Conservation (phyloP, 805 yeast species). For the Komagataella phaffii region DNA sequence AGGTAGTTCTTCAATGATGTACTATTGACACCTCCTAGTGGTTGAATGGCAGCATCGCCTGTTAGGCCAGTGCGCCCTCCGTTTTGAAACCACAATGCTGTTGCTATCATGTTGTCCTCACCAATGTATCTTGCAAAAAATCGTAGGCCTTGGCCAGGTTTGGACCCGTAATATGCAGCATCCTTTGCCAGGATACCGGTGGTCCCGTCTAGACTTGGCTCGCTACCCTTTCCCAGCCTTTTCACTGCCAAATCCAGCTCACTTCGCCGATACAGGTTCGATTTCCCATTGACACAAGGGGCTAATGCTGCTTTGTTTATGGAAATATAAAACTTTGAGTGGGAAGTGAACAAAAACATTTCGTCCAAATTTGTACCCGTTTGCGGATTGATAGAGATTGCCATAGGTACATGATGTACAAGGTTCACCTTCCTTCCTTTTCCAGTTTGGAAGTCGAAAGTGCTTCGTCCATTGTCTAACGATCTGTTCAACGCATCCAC, state of each 20-base stretch:
- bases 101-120: constrained; percentile 88
- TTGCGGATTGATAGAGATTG: constrained; percentile 20
- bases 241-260: constrained; percentile 48
- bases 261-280: constrained; percentile 61
- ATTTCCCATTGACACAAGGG: constrained; percentile 87
- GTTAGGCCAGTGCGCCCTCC: constrained; percentile 71
- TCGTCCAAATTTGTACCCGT: constrained; percentile 68
- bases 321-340: constrained; percentile 72
- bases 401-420: constrained; percentile 76
- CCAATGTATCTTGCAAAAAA: constrained; percentile 75
- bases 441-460: constrained; percentile 7
- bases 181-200: constrained; percentile 19
- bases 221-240: constrained; percentile 17
- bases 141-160: constrained; percentile 36
- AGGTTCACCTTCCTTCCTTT: constrained; percentile 35
- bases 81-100: constrained; percentile 58
- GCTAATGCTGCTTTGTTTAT: constrained; percentile 65
- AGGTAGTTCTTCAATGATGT: constrained; percentile 36
- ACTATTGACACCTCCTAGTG: constrained; percentile 31
- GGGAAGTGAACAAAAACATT: constrained; percentile 74
- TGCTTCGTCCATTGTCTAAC: constrained; percentile 33
- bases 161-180: constrained; percentile 16
- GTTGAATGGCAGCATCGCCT: constrained; percentile 70
- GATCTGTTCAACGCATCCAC: constrained; percentile 36
- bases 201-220: constrained; percentile 16